A percentile compares a stretch with the other conserved stretches of the same genome.
These are phyloP conservation scores for Musa balbisiana DNA, from an alignment of 202 grass and related monocot genomes.

Conservation along the genomic window DNA sequence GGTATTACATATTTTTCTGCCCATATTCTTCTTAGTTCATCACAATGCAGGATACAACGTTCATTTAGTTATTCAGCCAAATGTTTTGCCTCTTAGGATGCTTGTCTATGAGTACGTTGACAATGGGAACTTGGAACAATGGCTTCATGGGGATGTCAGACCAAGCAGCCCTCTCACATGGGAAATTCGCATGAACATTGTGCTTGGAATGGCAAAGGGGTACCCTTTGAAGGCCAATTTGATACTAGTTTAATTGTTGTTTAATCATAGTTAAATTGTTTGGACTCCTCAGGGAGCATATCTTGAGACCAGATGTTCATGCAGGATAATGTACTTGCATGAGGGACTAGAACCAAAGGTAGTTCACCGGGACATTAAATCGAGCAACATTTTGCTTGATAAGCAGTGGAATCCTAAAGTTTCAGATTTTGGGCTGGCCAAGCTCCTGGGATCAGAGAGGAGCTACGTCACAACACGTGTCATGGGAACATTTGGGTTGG, in stretches of 20 bases:
- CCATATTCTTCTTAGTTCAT: not conserved
- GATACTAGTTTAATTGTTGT: not conserved
- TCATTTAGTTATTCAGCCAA: not conserved
- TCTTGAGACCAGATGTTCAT: not conserved
- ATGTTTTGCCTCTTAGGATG: conserved; percentile 11
- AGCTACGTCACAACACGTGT: conserved; percentile 17
- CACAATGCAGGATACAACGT: not conserved
- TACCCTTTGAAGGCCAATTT: not conserved
- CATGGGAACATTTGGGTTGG: conserved; percentile 23
- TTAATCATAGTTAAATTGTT: not conserved
- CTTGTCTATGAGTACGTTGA: conserved; percentile 13
- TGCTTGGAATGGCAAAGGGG: conserved; percentile 14
- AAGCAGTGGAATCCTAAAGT: conserved; percentile 24
- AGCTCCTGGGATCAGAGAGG: conserved; percentile 16
- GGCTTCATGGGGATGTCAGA: conserved; percentile 14
- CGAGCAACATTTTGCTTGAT: conserved; percentile 21
- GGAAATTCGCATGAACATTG: conserved; percentile 15
- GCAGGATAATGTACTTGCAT: conserved; percentile 21
- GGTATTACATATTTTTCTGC: not conserved
- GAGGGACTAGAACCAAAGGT: conserved; percentile 20
- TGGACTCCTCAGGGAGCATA: not conserved
- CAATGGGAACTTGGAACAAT: conserved; percentile 20
- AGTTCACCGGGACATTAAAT: conserved; percentile 20
- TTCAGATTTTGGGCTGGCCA: conserved; percentile 26
- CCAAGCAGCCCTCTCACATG: conserved; percentile 10